Conservation (phyloP, 2,329 filamentous ascomycete genomes). For the Talaromyces sp. region DNA sequence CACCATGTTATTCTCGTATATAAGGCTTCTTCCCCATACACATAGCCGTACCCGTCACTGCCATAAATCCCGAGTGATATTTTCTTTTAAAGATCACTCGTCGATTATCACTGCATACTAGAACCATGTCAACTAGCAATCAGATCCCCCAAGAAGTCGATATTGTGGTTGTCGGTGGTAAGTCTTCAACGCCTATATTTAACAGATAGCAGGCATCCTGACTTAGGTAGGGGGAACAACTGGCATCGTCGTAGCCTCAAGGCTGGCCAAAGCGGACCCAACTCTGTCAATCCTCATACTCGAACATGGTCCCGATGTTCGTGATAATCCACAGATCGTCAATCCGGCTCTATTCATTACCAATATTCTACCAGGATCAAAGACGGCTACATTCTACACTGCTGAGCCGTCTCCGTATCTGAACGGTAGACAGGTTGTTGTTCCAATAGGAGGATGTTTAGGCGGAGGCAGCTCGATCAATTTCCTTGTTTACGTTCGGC, state of each 20-base stretch:
- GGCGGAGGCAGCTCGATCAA: conserved; percentile 12
- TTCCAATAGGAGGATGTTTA: conserved; percentile 4
- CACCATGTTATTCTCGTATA: not conserved
- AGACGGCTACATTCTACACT: conserved; percentile 1
- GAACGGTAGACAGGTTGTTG: not conserved
- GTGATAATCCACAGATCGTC: not conserved
- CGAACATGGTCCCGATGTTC: conserved; percentile 4
- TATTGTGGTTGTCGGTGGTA: not conserved
- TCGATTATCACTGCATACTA: not conserved
- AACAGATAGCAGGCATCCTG: not conserved
- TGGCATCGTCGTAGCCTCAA: conserved; percentile 9
- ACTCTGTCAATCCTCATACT: conserved; percentile 4
- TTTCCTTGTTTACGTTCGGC: conserved; percentile 12
- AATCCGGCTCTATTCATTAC: not conserved
- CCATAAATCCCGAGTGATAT: not conserved
- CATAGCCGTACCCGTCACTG: not conserved
- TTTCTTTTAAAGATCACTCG: not conserved
- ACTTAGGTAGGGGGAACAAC: not conserved
- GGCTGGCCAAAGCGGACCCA: conserved; percentile 11
- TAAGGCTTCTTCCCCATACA: not conserved
- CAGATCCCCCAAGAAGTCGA: not conserved
- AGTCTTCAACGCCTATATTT: not conserved
- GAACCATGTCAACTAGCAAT: not conserved
- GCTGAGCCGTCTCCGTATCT: not conserved
- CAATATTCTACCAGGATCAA: not conserved